Evolutionary conservation across 1,284 basidiomycete species (phyloP).

Genomic region (Anthracocystis panici-leucophaei): DNA sequence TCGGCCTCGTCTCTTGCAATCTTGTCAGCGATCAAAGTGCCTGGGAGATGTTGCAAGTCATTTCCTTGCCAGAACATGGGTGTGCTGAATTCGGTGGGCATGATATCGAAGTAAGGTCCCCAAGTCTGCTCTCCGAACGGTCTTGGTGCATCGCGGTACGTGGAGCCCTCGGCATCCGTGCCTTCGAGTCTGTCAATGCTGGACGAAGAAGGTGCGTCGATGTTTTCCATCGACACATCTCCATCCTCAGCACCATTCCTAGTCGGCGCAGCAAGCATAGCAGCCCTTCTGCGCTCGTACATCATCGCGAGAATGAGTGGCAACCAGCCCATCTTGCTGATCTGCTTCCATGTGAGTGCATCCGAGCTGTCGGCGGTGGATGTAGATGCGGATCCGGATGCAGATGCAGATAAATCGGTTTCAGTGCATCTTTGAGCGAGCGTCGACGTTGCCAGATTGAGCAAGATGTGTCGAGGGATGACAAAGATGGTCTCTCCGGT

Average conservation of each 20-base stretch:
- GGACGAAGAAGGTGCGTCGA: slow-evolving; percentile 5
- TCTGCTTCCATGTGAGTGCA: slow-evolving; percentile 29
- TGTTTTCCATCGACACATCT: slow-evolving; percentile 47
- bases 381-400: background rate
- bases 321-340: slow-evolving; percentile 77
- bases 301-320: slow-evolving; percentile 93
- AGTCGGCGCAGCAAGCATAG: background rate
- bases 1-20: slow-evolving; percentile 88
- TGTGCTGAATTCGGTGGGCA: slow-evolving; percentile 81
- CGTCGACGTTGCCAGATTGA: slow-evolving; percentile 82
- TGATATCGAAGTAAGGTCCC: slow-evolving; percentile 67
- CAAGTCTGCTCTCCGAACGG: slow-evolving; percentile 49
- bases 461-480: slow-evolving; percentile 81
- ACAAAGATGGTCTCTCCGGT: slow-evolving; percentile 83
- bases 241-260: slow-evolving; percentile 13
- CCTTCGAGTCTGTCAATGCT: slow-evolving; percentile 20
- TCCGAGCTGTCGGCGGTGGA: background rate
- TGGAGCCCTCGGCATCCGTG: slow-evolving; percentile 21
- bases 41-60: slow-evolving; percentile 82
- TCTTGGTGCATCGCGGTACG: slow-evolving; percentile 12
- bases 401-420: slow-evolving; percentile 20
- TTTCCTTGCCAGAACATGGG: slow-evolving; percentile 92
- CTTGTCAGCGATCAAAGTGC: slow-evolving; percentile 87
- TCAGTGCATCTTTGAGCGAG: slow-evolving; percentile 70
- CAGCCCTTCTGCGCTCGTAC: slow-evolving; percentile 79